Conservation (phyloP, 2,329 filamentous ascomycete species). For the Curvularia hawaiiensis region DNA sequence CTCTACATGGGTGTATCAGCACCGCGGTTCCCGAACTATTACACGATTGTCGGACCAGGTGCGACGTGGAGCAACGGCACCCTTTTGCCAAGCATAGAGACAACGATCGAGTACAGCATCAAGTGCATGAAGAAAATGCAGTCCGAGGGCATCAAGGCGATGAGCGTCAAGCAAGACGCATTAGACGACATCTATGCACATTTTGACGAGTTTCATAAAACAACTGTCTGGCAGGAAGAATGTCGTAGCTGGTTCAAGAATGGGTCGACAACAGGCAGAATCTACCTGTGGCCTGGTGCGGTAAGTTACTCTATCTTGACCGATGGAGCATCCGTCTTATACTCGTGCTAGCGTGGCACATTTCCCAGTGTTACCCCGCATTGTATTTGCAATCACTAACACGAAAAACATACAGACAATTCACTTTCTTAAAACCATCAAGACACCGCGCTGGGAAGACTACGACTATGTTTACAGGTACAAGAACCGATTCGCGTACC, state of each 20-base stretch:
- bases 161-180: slow-evolving; percentile 39
- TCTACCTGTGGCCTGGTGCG: slow-evolving; percentile 42
- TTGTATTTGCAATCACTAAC: slow-evolving; percentile 27
- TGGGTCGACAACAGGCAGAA: slow-evolving; percentile 40
- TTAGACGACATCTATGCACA: slow-evolving; percentile 40
- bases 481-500: slow-evolving; percentile 40
- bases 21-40: slow-evolving; percentile 53
- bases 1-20: slow-evolving; percentile 51
- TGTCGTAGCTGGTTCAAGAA: slow-evolving; percentile 46
- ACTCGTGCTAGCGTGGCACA: background rate
- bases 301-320: slow-evolving; percentile 25
- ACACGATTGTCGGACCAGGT: slow-evolving; percentile 50
- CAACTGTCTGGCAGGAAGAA: slow-evolving; percentile 41
- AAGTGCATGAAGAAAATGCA: slow-evolving; percentile 44
- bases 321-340: background rate
- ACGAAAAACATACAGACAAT: slow-evolving; percentile 37
- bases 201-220: slow-evolving; percentile 39
- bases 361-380: slow-evolving; percentile 8
- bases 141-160: slow-evolving; percentile 38
- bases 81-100: slow-evolving; percentile 53
- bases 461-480: slow-evolving; percentile 51
- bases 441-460: slow-evolving; percentile 51
- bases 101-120: slow-evolving; percentile 43
- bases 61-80: slow-evolving; percentile 54
- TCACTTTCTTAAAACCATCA: slow-evolving; percentile 48